Evolutionary conservation across 2,329 filamentous ascomycete species (phyloP).

Genomic region (Aureobasidium sp.): DNA sequence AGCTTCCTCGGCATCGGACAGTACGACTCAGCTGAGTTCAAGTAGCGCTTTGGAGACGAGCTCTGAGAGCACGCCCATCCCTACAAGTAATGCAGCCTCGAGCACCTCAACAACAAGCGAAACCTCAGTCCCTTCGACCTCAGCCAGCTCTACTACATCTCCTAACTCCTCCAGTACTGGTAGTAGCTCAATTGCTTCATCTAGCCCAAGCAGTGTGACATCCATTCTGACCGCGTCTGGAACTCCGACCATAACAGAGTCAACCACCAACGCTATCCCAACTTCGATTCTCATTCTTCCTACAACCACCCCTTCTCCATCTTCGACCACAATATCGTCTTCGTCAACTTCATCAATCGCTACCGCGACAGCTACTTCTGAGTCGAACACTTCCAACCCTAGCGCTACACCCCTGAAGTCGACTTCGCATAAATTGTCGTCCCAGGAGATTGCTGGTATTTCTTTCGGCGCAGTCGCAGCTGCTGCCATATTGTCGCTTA

Average conservation of each 20-base stretch:
- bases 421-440: not conserved
- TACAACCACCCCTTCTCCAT: not conserved
- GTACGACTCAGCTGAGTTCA: too few relatives aligned
- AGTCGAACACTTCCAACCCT: not conserved
- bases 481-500: not conserved
- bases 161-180: not conserved
- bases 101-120: not conserved
- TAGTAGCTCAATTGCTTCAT: not conserved
- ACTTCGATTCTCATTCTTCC: slow-evolving; percentile 1
- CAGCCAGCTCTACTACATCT: not conserved
- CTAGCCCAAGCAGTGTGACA: not conserved
- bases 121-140: not conserved
- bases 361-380: not conserved
- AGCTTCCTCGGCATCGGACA: not conserved
- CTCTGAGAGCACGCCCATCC: not conserved
- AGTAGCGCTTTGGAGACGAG: not conserved
- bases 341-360: not conserved
- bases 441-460: not conserved
- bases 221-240: not conserved
- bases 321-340: not conserved
- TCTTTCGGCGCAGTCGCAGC: not conserved
- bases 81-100: not conserved
- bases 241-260: not conserved
- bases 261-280: not conserved
- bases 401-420: not conserved